Conservation (phyloP, 106 monocot genomes). For the Dendrobium chrysotoxum region DNA sequence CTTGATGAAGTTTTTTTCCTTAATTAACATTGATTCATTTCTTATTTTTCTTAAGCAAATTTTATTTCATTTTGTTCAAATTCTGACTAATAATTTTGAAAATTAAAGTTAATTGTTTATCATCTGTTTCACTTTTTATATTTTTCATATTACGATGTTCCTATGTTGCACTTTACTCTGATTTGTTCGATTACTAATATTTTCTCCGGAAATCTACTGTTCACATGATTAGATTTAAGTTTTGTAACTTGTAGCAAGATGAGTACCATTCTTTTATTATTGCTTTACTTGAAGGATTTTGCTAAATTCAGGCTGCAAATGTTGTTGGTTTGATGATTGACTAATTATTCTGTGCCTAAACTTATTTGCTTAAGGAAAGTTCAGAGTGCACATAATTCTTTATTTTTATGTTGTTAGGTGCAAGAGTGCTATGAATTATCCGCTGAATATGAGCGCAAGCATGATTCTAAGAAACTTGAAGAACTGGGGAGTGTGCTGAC, state of each 20-base stretch:
- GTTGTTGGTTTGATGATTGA: not conserved
- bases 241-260: not conserved
- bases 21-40: not conserved
- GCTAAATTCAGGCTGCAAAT: not conserved
- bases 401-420: constrained; percentile 36
- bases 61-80: not conserved
- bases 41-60: not conserved
- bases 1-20: not conserved
- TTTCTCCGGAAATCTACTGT: not conserved
- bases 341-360: not conserved
- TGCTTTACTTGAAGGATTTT: not conserved
- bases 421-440: constrained; percentile 91
- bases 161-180: not conserved
- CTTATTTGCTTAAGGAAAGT: not conserved
- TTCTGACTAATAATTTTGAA: not conserved
- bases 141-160: not conserved
- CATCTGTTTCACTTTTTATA: not conserved
- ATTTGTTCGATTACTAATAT: not conserved
- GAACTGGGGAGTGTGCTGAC: constrained; percentile 71
- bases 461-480: constrained; percentile 46
- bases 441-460: constrained; percentile 68
- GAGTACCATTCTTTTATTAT: not conserved
- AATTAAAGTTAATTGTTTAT: not conserved
- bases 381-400: not conserved
- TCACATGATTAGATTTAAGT: not conserved